These are phyloP conservation scores for Blastobotrys terrestris DNA, from an alignment of 805 yeast species.

Conservation along the genomic window DNA sequence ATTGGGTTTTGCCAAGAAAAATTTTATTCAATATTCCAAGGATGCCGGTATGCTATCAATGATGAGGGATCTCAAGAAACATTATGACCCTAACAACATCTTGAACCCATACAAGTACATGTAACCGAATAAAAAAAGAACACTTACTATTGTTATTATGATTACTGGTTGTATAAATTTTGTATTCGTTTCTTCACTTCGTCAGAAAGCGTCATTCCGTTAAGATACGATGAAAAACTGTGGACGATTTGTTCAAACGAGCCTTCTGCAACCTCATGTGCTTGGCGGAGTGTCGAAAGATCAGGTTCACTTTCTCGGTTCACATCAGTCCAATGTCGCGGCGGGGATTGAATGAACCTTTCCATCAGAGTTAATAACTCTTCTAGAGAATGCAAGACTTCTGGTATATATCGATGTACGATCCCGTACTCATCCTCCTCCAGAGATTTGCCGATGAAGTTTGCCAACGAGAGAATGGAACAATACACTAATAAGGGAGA, in stretches of 20 bases:
- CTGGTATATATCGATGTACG: conserved; percentile 37
- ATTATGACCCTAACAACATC: conserved; percentile 86
- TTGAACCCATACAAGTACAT: conserved; percentile 93
- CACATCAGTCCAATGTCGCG: conserved; percentile 30
- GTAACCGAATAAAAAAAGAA: conserved; percentile 24
- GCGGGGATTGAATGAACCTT: conserved; percentile 23
- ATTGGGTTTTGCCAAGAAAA: conserved; percentile 91
- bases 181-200: not conserved
- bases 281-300: not conserved
- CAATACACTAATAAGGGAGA: conserved; percentile 23
- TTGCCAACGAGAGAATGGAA: conserved; percentile 29
- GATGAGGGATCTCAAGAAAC: conserved; percentile 73
- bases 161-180: not conserved
- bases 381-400: conserved; percentile 25
- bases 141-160: not conserved
- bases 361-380: conserved; percentile 23
- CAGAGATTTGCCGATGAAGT: conserved; percentile 28
- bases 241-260: not conserved
- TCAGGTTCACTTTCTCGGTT: not conserved
- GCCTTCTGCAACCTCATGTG: not conserved
- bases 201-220: not conserved
- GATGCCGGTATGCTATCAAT: conserved; percentile 59
- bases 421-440: conserved; percentile 35
- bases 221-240: not conserved
- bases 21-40: conserved; percentile 82